These are phyloP conservation scores for Millerago galiae DNA, from an alignment of 805 yeast genomes.

Conservation along the genomic window DNA sequence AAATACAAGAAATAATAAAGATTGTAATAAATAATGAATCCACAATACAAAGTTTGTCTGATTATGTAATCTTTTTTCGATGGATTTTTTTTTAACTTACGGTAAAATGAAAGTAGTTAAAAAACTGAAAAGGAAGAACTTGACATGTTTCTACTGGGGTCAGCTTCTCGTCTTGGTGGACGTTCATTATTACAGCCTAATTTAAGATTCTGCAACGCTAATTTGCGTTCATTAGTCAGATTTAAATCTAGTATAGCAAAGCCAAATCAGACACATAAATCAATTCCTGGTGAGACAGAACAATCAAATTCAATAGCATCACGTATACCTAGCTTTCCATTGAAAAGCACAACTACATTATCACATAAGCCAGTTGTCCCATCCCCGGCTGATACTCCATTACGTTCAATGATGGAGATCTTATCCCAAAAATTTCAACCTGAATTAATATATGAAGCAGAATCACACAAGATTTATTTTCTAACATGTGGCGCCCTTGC, in stretches of 20 bases:
- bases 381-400: constrained; percentile 37
- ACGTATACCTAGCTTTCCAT: constrained; percentile 60
- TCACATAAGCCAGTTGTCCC: constrained; percentile 78
- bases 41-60: not conserved
- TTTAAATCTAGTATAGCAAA: constrained; percentile 6
- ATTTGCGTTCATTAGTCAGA: not conserved
- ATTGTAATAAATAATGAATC: not conserved
- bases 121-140: not conserved
- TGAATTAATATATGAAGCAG: constrained; percentile 75
- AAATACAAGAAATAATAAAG: not conserved
- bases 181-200: not conserved
- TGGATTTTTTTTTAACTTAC: not conserved
- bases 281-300: constrained; percentile 23
- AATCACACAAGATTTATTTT: constrained; percentile 75
- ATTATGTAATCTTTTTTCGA: not conserved
- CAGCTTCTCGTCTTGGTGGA: not conserved
- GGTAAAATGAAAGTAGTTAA: no score
- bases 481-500: constrained; percentile 64
- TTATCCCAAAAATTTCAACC: constrained; percentile 52
- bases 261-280: constrained; percentile 14
- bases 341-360: constrained; percentile 62
- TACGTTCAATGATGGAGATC: constrained; percentile 56
- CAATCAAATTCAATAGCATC: constrained; percentile 40
- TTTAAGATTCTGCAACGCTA: not conserved
- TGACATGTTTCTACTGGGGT: not conserved